Conservation (phyloP, 768 basidiomycete genomes). For the Cyathus striatus region DNA sequence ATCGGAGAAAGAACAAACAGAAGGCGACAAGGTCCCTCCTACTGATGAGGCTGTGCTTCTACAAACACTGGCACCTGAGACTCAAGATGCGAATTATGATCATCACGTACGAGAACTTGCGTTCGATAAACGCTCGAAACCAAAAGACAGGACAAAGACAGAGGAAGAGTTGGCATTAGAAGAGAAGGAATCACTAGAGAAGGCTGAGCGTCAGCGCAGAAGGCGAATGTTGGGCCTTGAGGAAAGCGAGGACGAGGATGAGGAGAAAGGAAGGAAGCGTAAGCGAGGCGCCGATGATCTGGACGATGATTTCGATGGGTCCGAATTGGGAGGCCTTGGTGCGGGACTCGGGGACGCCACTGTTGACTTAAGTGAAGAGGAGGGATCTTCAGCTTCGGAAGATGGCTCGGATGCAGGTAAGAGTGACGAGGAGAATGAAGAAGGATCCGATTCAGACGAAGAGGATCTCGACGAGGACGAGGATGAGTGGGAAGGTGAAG, state of each 20-base stretch:
- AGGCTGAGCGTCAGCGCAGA: slow-evolving; percentile 73
- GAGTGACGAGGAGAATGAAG: slow-evolving; percentile 23
- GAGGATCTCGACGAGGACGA: slow-evolving; percentile 28
- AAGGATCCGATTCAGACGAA: slow-evolving; percentile 35
- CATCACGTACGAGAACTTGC: slow-evolving; percentile 88
- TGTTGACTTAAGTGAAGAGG: slow-evolving; percentile 27
- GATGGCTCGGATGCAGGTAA: slow-evolving; percentile 22
- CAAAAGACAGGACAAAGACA: slow-evolving; percentile 93
- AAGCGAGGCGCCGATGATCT: slow-evolving; percentile 78
- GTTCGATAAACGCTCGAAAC: slow-evolving; percentile 89
- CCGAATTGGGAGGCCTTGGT: slow-evolving; percentile 40
- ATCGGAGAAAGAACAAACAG: too few species aligned
- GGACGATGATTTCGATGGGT: slow-evolving; percentile 93
- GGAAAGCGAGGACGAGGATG: slow-evolving; percentile 62
- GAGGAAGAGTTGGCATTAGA: slow-evolving; percentile 91
- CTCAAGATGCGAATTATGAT: slow-evolving; percentile 75
- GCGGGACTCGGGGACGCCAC: slow-evolving; percentile 37
- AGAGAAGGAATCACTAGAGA: slow-evolving; percentile 81
- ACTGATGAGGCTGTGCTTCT: slow-evolving; percentile 12
- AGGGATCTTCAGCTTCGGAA: slow-evolving; percentile 27
- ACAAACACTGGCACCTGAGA: slow-evolving; percentile 17
- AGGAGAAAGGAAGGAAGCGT: slow-evolving; percentile 39
- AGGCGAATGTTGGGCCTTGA: slow-evolving; percentile 84
- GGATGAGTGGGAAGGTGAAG: slow-evolving; percentile 29
- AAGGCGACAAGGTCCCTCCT: slow-evolving; percentile 9